Conservation (phyloP, 1,139 yeast species). For the Saccharomyces hybrid region DNA sequence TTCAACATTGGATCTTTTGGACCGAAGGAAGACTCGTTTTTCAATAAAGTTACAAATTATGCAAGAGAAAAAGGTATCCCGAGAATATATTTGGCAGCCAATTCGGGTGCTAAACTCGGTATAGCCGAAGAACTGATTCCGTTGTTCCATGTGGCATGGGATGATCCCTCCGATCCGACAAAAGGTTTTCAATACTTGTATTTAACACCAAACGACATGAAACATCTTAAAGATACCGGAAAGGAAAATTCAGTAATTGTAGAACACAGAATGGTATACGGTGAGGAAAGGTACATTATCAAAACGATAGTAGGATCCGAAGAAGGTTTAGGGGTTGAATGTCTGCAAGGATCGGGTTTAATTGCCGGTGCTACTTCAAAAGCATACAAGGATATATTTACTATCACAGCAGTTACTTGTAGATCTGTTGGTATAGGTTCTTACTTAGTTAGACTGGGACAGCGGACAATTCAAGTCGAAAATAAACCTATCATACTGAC, state of each 20-base stretch:
- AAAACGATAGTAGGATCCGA: slow-evolving; percentile 86
- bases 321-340: slow-evolving; percentile 96
- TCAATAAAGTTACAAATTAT: slow-evolving; percentile 83
- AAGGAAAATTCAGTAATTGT: slow-evolving; percentile 59
- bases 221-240: slow-evolving; percentile 50
- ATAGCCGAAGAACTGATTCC: slow-evolving; percentile 93
- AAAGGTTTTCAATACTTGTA: slow-evolving; percentile 89
- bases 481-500: slow-evolving; percentile 97
- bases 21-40: slow-evolving; percentile 90
- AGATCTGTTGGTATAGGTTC: slow-evolving; percentile 99
- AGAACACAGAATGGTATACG: slow-evolving; percentile 74
- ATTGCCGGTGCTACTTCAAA: slow-evolving; percentile 98
- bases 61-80: slow-evolving; percentile 91
- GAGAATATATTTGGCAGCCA: slow-evolving; percentile 89
- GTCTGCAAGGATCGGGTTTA: slow-evolving; percentile 94
- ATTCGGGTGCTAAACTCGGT: slow-evolving; percentile 98
- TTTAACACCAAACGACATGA: slow-evolving; percentile 64
- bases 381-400: slow-evolving; percentile 94
- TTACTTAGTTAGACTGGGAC: slow-evolving; percentile 92
- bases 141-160: slow-evolving; percentile 88
- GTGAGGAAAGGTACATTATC: slow-evolving; percentile 74
- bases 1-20: slow-evolving; percentile 98
- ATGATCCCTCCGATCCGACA: slow-evolving; percentile 60
- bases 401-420: slow-evolving; percentile 92
- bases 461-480: slow-evolving; percentile 96